These are phyloP conservation scores for Seiridium cupressi DNA, from an alignment of 2,329 filamentous ascomycete genomes.

Conservation along the genomic window DNA sequence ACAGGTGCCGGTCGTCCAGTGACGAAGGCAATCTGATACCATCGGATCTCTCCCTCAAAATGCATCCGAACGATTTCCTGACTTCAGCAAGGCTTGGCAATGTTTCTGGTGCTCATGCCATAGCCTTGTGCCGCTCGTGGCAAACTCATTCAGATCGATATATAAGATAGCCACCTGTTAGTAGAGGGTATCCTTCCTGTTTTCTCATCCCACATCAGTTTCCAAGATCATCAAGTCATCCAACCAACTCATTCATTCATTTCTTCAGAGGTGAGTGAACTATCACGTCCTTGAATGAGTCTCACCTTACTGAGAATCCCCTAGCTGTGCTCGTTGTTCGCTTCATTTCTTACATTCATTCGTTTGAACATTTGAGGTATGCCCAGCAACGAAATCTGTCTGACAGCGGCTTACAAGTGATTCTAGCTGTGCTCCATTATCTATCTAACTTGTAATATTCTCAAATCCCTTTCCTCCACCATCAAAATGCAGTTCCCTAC, in stretches of 20 bases:
- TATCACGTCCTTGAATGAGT: background rate
- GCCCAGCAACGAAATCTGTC: background rate
- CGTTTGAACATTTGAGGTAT: slow-evolving; percentile 39
- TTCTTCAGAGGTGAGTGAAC: slow-evolving; percentile 42
- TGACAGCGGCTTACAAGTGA: slow-evolving; percentile 16
- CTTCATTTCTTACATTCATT: slow-evolving; percentile 37
- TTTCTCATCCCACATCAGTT: slow-evolving; percentile 30
- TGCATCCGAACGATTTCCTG: slow-evolving; percentile 34
- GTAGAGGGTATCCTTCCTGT: slow-evolving; percentile 20
- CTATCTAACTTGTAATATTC: slow-evolving; percentile 30
- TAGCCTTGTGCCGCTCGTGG: slow-evolving; percentile 17
- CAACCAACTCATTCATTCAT: slow-evolving; percentile 33
- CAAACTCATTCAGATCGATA: slow-evolving; percentile 16
- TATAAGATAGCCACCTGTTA: slow-evolving; percentile 35
- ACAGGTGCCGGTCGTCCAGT: slow-evolving; percentile 3
- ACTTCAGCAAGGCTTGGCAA: slow-evolving; percentile 21
- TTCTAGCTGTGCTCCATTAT: slow-evolving; percentile 43
- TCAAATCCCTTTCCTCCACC: slow-evolving; percentile 20
- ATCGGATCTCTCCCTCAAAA: slow-evolving; percentile 35
- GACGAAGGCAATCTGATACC: slow-evolving; percentile 36
- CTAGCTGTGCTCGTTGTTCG: slow-evolving; percentile 49
- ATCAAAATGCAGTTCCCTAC: slow-evolving; percentile 49
- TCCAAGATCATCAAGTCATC: slow-evolving; percentile 28
- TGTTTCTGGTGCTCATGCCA: slow-evolving; percentile 22
- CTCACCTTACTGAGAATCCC: slow-evolving; percentile 16